Base-by-base conservation (phyloP, 768 basidiomycete genomes). In the Lyophyllum shimeji region DNA sequence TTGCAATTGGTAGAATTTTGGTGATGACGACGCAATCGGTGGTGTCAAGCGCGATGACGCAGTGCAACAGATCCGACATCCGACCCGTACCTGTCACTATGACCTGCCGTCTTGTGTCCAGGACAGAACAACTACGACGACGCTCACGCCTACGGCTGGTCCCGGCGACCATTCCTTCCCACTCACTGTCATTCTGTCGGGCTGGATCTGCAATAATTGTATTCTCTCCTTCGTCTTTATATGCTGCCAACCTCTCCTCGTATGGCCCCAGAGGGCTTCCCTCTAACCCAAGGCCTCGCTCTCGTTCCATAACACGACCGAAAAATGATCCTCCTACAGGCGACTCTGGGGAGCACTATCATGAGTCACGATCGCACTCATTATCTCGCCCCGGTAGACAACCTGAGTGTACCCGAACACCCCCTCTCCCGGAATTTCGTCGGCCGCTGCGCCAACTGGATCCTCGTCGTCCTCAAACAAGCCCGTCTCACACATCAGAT, bases 241-340 rank as follows among this genome's bases (percentile, higher is more conserved):
- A 64, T 62, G 57, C 37, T 64, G 48, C 57, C 63, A 11, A 55
- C 62, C 45, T 58, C 56, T 49, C 63, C 61, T 58, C 61, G 64
- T 34, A 53, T 66, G 39, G 61, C 78, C 39, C 50, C 23, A 37
- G 39, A 34, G 61, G 56, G 20, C 69, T 79, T 33, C 78, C 78
- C 40, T 65, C 70, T 42, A 73, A 62, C 50, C 77, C 75, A 15
- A 51, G 43, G 33, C 58, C 50, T 39, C 70, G 71, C 29, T 67
- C 76, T 48, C 76, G 75, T 53, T 72, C 76, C 2, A 62, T 48
- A 46, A 55, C 53, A 56, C 63, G 21, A 54, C 59, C 37, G 52
- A 55, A 17, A 45, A 52, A 25, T 20, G 49, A 31, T 23, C 6
- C 13, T 24, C 47, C 27, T 17, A 15, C 15, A n/a, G 21, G 27